Conservation (phyloP, 1,284 basidiomycete species). For the Sporisorium reilianum region DNA sequence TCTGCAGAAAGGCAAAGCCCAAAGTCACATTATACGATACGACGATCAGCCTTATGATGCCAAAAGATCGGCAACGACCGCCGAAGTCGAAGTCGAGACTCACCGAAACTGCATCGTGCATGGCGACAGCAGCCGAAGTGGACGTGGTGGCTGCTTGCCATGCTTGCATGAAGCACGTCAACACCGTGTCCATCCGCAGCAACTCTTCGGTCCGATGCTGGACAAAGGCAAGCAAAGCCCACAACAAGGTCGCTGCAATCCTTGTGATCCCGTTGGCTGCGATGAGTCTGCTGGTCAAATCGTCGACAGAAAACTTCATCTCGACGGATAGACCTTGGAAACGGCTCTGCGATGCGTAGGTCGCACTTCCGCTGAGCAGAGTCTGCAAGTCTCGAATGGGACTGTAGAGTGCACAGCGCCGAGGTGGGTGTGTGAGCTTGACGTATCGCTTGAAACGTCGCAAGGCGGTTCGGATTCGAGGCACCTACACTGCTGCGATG, state of each 20-base stretch:
- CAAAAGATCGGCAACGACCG: neutral
- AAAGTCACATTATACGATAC: neutral
- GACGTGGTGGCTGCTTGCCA: conserved; percentile 15
- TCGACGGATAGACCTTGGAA: neutral
- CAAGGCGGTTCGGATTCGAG: neutral
- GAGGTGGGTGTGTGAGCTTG: conserved; percentile 4
- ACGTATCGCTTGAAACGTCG: neutral
- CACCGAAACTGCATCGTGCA: conserved; percentile 15
- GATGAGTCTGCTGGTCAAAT: neutral
- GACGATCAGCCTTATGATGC: neutral
- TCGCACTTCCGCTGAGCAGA: conserved; percentile 2
- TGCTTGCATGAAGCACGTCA: conserved; percentile 28
- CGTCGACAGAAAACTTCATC: conserved; percentile 1
- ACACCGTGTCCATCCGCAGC: conserved; percentile 16
- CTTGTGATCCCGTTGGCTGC: conserved; percentile 22
- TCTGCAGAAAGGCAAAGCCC: conserved; percentile 5
- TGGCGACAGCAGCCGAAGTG: conserved; percentile 2
- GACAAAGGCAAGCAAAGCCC: conserved; percentile 32
- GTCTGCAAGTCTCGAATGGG: conserved; percentile 20
- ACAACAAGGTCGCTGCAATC: conserved; percentile 21
- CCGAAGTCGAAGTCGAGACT: neutral
- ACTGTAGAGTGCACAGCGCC: neutral
- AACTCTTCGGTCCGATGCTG: conserved; percentile 32
- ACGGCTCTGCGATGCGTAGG: neutral
- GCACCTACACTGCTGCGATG: conserved; percentile 21